Percentiles rank a stretch among this genome's conserved stretches.
Evolutionary conservation across 2,329 filamentous ascomycete species (phyloP).

Genomic region (Chrysosphaeria jannelii): DNA sequence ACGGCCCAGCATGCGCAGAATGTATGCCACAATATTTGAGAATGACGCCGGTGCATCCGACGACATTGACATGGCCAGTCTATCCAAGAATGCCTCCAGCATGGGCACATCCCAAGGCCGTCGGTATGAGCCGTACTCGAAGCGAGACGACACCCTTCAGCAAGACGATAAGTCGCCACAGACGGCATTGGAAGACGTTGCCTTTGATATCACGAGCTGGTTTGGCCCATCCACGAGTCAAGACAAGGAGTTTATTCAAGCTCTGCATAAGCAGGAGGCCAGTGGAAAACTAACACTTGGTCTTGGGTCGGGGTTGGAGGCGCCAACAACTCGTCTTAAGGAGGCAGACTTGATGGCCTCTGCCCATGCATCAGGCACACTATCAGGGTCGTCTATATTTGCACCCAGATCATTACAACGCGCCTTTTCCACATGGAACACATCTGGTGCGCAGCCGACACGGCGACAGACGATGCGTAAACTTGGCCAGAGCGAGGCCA

Average conservation of each 20-base stretch:
- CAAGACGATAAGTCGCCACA: too few species aligned
- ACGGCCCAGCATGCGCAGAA: too few species aligned
- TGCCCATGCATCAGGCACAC: too few species aligned
- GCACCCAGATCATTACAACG: too few species aligned
- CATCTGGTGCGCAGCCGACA: not conserved
- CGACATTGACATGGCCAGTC: slow-evolving; percentile 10
- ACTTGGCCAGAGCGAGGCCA: slow-evolving; percentile 25
- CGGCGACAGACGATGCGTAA: slow-evolving; percentile 14
- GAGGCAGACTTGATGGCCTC: slow-evolving; percentile 18
- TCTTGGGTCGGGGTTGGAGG: slow-evolving; percentile 22
- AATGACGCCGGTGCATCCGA: too few species aligned
- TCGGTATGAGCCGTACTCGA: too few species aligned
- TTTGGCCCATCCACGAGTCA: slow-evolving; percentile 15
- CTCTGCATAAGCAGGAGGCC: slow-evolving; percentile 20
- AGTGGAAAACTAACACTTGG: slow-evolving; percentile 25
- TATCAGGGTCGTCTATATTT: too few species aligned
- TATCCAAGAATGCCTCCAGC: slow-evolving; percentile 13
- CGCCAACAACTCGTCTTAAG: slow-evolving; percentile 15
- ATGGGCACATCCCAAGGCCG: too few species aligned
- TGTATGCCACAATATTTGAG: too few species aligned
- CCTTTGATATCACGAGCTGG: slow-evolving; percentile 16
- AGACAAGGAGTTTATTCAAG: slow-evolving; percentile 14
- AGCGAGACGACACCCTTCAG: too few species aligned
- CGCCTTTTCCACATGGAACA: too few species aligned
- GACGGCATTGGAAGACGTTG: too few species aligned